These are phyloP conservation scores for Fraxinus ornus DNA, from an alignment of 305 asterid species.

Conservation along the genomic window DNA sequence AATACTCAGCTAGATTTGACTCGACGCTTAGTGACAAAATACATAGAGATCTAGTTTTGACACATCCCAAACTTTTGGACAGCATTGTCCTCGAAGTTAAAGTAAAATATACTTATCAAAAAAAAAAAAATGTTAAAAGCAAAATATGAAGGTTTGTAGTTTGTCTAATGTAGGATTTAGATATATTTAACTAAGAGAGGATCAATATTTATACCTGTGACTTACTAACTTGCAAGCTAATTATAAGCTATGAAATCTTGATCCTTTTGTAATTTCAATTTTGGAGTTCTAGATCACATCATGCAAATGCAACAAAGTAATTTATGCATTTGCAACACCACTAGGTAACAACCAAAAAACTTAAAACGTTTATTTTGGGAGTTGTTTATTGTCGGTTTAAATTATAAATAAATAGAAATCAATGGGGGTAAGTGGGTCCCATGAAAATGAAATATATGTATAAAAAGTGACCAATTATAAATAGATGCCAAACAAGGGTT, in stretches of 20 bases:
- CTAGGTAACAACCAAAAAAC: background rate
- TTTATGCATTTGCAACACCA: background rate
- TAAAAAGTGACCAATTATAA: background rate
- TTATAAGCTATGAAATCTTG: background rate
- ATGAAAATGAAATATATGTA: background rate
- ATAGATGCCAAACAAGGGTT: background rate
- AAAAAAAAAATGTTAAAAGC: too few species aligned
- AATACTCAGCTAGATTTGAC: background rate
- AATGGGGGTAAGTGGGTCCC: background rate
- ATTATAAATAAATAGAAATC: too few species aligned
- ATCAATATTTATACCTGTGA: background rate
- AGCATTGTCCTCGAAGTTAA: background rate
- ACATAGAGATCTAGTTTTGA: background rate
- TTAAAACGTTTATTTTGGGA: background rate
- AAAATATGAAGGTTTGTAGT: background rate
- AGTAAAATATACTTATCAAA: background rate
- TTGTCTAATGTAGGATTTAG: background rate
- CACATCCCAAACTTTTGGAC: background rate
- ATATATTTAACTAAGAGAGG: background rate
- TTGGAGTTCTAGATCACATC: background rate
- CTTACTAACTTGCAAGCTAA: background rate
- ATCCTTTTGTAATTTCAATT: background rate
- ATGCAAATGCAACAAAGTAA: background rate
- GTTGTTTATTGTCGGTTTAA: background rate
- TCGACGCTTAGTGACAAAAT: background rate